Conservation (phyloP, 139 green algal genomes). For the Tetraselmis chui region DNA sequence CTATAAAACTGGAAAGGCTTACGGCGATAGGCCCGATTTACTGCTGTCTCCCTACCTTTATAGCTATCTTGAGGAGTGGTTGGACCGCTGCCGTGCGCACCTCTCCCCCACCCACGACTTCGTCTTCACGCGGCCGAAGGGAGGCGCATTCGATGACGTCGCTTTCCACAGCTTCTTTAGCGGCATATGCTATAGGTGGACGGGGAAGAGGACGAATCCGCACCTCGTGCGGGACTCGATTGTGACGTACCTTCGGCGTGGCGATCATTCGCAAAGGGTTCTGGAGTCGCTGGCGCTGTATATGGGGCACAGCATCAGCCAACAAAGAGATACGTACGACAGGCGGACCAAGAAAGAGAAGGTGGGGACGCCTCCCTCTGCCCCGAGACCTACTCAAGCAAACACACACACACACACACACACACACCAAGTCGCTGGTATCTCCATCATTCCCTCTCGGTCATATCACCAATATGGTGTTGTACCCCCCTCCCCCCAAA, state of each 20-base stretch:
- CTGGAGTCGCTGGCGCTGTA: background rate
- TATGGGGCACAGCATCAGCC: no score
- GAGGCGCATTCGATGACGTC: background rate
- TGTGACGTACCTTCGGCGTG: background rate
- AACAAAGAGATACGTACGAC: no score
- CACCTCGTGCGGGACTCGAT: conserved; percentile 44
- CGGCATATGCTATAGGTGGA: conserved; percentile 16
- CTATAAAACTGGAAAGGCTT: conserved; percentile 65
- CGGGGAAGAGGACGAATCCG: conserved; percentile 48
- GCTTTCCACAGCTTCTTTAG: background rate
- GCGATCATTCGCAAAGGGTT: background rate
- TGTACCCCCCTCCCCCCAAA: no score
- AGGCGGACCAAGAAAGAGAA: no score
- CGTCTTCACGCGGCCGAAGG: conserved; percentile 32
- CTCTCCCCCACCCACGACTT: conserved; percentile 36
- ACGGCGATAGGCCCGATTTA: conserved; percentile 56
- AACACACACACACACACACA: no score
- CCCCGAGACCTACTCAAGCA: no score
- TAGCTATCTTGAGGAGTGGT: conserved; percentile 52
- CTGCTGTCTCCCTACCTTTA: conserved; percentile 44
- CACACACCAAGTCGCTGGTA: no score
- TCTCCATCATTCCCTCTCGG: no score
- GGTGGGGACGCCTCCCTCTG: no score
- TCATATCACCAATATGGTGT: no score
- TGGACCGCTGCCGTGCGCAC: conserved; percentile 32